Base-by-base conservation (phyloP, 2,329 filamentous ascomycete species). In the Colletotrichum cuscutae region DNA sequence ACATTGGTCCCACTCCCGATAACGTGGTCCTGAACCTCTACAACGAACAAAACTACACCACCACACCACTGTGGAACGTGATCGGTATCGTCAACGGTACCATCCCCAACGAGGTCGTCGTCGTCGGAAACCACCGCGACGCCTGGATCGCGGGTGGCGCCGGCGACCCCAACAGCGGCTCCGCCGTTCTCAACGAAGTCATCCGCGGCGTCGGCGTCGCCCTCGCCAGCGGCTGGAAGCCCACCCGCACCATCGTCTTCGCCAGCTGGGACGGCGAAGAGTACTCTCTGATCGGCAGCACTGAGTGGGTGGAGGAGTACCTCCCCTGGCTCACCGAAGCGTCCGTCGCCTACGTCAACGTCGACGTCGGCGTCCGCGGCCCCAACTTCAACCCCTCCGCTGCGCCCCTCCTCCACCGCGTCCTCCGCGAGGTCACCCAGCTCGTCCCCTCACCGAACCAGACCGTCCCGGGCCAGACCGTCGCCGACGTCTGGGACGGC, bases 261-360 rank as follows among this genome's bases (percentile, higher is more conserved):
- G 95, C 93, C 26, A 92, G 90, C 80, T 94, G 92, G 93, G 93
- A 95, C 75, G 92, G 92, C 37, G 93, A 95, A 82, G 95, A 98
- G 81, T 97, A 98, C 76, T 94, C 93, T 0, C 87, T 98, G 5
- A 82, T 98, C 15, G 95, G 95, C 5, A 95, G 92, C 65, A 97
- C 95, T 0, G 95, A 98, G 79, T 98, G 95, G 95, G 94, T 98
- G 0, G 95, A 98, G 79, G 94, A 98, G 76, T 94, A 94, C 77
- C 83, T 97, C 0, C 92, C 94, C 0, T 97, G 95, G 95, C 88
- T 98, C 13, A 87, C 88, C 2, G 86, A 87, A 4, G 88, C 93
- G 53, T 93, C 91, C 69, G 89, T 98, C 19, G 94, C 94, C 11
- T 97, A 97, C 78, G 82, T 98, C 75, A 97, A 98, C 80, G 90